Percentiles rank a stretch among this genome's conserved stretches.
These are phyloP conservation scores for Yamadazyma conglobata DNA, from an alignment of 1,139 yeast species.

Conservation along the genomic window DNA sequence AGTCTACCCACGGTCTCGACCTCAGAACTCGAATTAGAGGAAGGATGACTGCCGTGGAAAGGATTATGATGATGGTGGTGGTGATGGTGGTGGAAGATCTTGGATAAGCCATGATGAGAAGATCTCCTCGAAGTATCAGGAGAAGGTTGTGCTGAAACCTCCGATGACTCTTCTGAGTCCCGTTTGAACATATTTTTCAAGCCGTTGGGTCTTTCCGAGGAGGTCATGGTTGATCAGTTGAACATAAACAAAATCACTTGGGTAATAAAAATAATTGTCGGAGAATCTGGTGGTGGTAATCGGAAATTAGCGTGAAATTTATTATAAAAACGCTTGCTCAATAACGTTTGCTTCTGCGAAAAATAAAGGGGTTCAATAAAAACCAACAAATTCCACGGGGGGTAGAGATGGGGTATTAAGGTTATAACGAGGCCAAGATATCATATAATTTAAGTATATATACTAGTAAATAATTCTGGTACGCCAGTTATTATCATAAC, in stretches of 20 bases:
- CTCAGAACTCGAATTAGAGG: constrained; percentile 8
- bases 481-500: too few species aligned
- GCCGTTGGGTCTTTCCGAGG: constrained; percentile 17
- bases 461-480: too few species aligned
- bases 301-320: neutral
- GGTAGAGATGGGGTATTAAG: too few species aligned
- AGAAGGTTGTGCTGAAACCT: too few species aligned
- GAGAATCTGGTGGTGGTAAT: too few species aligned
- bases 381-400: too few species aligned
- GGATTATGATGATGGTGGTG: constrained; percentile 10
- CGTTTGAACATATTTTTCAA: constrained; percentile 21
- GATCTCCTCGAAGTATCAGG: constrained; percentile 13
- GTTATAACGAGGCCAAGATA: too few species aligned
- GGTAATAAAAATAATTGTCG: too few species aligned
- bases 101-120: constrained; percentile 26
- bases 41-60: constrained; percentile 6
- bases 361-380: too few species aligned
- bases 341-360: too few species aligned
- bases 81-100: constrained; percentile 24
- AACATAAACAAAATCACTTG: neutral
- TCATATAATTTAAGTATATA: too few species aligned
- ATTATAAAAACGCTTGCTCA: constrained; percentile 3
- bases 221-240: constrained; percentile 4
- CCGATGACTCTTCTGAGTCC: constrained; percentile 15
- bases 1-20: constrained; percentile 7